These are phyloP conservation scores for Nakaseomyces sp. DNA, from an alignment of 1,139 yeast species.

Conservation along the genomic window DNA sequence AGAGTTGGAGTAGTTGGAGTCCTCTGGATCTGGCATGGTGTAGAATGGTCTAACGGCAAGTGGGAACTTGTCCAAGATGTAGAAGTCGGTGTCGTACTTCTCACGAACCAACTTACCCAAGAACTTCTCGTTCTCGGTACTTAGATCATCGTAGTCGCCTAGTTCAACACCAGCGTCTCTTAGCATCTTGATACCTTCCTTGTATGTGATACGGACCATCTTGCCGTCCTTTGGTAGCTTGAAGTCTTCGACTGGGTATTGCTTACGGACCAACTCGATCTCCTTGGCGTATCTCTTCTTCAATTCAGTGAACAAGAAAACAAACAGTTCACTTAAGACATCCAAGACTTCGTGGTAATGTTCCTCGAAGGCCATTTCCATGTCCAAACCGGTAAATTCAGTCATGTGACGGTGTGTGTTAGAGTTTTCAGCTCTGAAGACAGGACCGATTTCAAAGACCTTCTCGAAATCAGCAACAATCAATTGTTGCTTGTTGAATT, in stretches of 20 bases:
- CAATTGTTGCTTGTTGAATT: slow-evolving; percentile 92
- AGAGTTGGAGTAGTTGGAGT: slow-evolving; percentile 86
- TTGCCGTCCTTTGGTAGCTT: slow-evolving; percentile 81
- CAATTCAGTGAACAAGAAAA: slow-evolving; percentile 79
- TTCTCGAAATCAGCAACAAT: slow-evolving; percentile 96
- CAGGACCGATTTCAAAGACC: slow-evolving; percentile 95
- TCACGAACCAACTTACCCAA: slow-evolving; percentile 89
- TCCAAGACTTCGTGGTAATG: slow-evolving; percentile 94
- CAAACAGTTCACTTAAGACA: slow-evolving; percentile 72
- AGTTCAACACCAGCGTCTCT: slow-evolving; percentile 66
- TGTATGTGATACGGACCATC: slow-evolving; percentile 83
- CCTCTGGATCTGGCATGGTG: slow-evolving; percentile 96
- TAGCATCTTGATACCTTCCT: slow-evolving; percentile 82
- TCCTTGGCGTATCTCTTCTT: slow-evolving; percentile 72
- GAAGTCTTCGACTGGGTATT: slow-evolving; percentile 96
- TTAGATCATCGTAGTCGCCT: slow-evolving; percentile 79
- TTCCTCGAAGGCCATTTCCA: slow-evolving; percentile 97
- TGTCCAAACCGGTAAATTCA: slow-evolving; percentile 92
- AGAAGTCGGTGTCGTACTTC: slow-evolving; percentile 93
- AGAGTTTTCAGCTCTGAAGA: slow-evolving; percentile 97
- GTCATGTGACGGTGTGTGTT: slow-evolving; percentile 99
- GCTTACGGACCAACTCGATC: slow-evolving; percentile 83
- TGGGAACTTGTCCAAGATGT: slow-evolving; percentile 96
- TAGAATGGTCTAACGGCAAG: slow-evolving; percentile 93
- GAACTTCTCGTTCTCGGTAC: slow-evolving; percentile 89